Percentiles rank a stretch among this genome's conserved stretches.
These are phyloP conservation scores for Pyrenophora seminiperda DNA, from an alignment of 2,329 filamentous ascomycete species.

Conservation along the genomic window DNA sequence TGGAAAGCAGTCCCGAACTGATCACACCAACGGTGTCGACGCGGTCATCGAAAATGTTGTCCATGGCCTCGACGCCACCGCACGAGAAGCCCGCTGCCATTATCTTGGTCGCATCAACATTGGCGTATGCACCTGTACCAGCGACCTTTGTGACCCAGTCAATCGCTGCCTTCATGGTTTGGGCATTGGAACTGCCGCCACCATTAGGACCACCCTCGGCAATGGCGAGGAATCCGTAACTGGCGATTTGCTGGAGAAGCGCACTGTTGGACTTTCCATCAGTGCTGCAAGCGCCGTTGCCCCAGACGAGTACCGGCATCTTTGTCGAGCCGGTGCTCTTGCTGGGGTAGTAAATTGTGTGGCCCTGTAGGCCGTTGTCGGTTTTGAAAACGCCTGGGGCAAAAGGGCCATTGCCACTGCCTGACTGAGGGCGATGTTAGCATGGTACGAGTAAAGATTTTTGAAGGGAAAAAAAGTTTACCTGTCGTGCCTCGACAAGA, in stretches of 20 bases:
- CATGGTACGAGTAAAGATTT: neutral
- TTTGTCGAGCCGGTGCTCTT: constrained; percentile 11
- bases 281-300: constrained; percentile 30
- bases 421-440: neutral
- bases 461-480: neutral
- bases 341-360: constrained; percentile 24
- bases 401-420: constrained; percentile 4
- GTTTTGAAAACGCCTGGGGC: constrained; percentile 10
- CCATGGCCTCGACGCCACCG: constrained; percentile 24
- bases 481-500: constrained; percentile 2
- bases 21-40: constrained; percentile 23
- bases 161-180: constrained; percentile 17
- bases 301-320: constrained; percentile 32
- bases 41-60: constrained; percentile 18
- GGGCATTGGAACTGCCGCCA: constrained; percentile 13
- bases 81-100: constrained; percentile 23
- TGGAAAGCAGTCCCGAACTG: constrained; percentile 22
- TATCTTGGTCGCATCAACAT: constrained; percentile 26
- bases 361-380: constrained; percentile 15
- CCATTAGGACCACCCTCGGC: constrained; percentile 19
- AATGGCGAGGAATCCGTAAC: constrained; percentile 28
- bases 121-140: constrained; percentile 23
- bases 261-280: constrained; percentile 19
- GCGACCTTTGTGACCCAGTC: constrained; percentile 21
- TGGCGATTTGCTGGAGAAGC: constrained; percentile 16